phyloP scores from a whole-genome alignment of 257 asterid species.

The Gentiana straminea region DNA sequence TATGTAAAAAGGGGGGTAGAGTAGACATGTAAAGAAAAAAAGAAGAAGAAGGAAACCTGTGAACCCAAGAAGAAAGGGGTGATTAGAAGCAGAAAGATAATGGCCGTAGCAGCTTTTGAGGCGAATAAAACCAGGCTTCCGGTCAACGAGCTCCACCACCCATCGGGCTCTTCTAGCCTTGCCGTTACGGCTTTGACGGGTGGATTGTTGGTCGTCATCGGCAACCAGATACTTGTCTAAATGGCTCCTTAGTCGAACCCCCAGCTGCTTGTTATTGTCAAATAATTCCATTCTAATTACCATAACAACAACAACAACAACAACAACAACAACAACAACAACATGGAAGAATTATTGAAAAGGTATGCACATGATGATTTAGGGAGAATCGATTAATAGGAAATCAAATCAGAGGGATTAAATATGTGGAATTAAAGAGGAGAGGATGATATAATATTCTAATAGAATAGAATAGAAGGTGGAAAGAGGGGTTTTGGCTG shows the following conservation, averaged over 20 bases:
- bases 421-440: neutral
- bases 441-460: neutral
- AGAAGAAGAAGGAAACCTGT: conserved; percentile 9
- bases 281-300: conserved; percentile 51
- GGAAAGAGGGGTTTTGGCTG: conserved; percentile 15
- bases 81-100: conserved; percentile 59
- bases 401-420: neutral
- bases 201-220: conserved; percentile 56
- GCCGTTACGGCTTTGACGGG: conserved; percentile 69
- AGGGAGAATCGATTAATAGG: too few relatives aligned
- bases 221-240: conserved; percentile 67
- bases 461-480: neutral
- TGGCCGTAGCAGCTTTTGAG: conserved; percentile 60
- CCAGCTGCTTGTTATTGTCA: conserved; percentile 29
- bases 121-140: conserved; percentile 35
- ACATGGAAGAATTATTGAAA: too few relatives aligned
- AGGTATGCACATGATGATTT: too few relatives aligned
- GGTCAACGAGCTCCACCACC: conserved; percentile 66
- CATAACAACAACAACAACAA: neutral
- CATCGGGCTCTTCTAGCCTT: conserved; percentile 54
- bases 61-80: conserved; percentile 63
- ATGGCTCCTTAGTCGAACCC: conserved; percentile 60
- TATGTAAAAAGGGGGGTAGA: too few relatives aligned
- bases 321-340: too few relatives aligned
- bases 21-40: too few relatives aligned